Evolutionary conservation across 2,329 filamentous ascomycete genomes (phyloP).

Genomic region (Stachybotrys chlorohalonatus): DNA sequence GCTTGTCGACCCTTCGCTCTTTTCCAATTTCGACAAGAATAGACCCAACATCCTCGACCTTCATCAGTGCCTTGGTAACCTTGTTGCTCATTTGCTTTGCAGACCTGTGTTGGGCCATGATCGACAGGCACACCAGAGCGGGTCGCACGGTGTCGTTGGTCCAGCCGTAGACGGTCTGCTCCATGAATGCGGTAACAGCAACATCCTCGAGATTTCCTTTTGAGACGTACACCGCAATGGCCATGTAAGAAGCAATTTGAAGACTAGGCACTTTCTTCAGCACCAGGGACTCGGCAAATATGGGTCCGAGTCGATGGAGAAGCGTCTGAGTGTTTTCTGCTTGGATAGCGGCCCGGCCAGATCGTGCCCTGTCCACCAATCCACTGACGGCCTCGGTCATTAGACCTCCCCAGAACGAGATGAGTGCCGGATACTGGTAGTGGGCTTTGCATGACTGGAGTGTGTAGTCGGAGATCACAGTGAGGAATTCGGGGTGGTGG

Average conservation of each 20-base stretch:
- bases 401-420: slow-evolving; percentile 87
- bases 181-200: slow-evolving; percentile 80
- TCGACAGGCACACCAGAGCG: slow-evolving; percentile 69
- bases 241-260: slow-evolving; percentile 85
- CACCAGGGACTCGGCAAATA: slow-evolving; percentile 69
- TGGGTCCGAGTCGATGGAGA: slow-evolving; percentile 53
- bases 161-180: slow-evolving; percentile 74
- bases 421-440: slow-evolving; percentile 66
- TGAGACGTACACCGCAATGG: slow-evolving; percentile 74
- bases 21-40: slow-evolving; percentile 53
- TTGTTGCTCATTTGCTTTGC: slow-evolving; percentile 59
- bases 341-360: slow-evolving; percentile 68
- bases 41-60: slow-evolving; percentile 49
- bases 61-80: slow-evolving; percentile 61
- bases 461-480: slow-evolving; percentile 69
- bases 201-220: slow-evolving; percentile 73
- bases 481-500: slow-evolving; percentile 67
- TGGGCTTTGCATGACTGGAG: slow-evolving; percentile 62
- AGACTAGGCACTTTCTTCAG: slow-evolving; percentile 70
- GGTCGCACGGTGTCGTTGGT: slow-evolving; percentile 61
- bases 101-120: slow-evolving; percentile 72
- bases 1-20: slow-evolving; percentile 59
- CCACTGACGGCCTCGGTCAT: slow-evolving; percentile 77
- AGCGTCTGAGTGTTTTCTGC: slow-evolving; percentile 74
- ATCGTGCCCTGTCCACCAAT: slow-evolving; percentile 68